These are phyloP conservation scores for Teunomyces kruisii DNA, from an alignment of 805 yeast genomes.

Conservation along the genomic window DNA sequence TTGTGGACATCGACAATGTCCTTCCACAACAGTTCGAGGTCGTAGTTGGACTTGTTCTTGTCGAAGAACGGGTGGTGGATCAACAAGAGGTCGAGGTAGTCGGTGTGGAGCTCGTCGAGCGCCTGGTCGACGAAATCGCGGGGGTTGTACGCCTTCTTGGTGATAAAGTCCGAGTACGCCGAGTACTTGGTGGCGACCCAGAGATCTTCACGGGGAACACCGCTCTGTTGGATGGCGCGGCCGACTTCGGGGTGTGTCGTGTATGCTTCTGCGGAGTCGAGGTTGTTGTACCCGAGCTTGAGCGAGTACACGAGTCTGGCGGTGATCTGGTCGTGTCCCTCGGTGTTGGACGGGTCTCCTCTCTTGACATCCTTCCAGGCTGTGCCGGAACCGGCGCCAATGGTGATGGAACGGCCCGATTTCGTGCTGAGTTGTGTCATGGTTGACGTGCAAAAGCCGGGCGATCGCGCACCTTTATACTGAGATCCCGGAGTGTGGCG, in stretches of 20 bases:
- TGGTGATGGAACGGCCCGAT: slow-evolving; percentile 33
- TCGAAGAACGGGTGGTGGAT: slow-evolving; percentile 61
- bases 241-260: slow-evolving; percentile 27
- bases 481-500: not conserved
- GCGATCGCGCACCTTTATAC: not conserved
- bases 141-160: slow-evolving; percentile 41
- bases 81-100: slow-evolving; percentile 60
- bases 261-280: slow-evolving; percentile 25
- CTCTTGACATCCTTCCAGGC: slow-evolving; percentile 43
- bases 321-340: slow-evolving; percentile 15
- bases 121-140: slow-evolving; percentile 47
- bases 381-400: slow-evolving; percentile 59
- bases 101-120: slow-evolving; percentile 45
- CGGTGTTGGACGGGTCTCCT: slow-evolving; percentile 19
- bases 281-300: slow-evolving; percentile 18
- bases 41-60: slow-evolving; percentile 33
- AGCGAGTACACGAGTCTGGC: slow-evolving; percentile 15
- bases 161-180: slow-evolving; percentile 32
- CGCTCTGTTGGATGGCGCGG: slow-evolving; percentile 14
- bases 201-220: slow-evolving; percentile 20
- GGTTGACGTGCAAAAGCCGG: not conserved
- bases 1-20: slow-evolving; percentile 51
- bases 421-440: slow-evolving; percentile 22
- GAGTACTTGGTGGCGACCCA: slow-evolving; percentile 25
- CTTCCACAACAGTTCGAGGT: slow-evolving; percentile 57